Evolutionary conservation across 2,329 filamentous ascomycete species (phyloP).

Genomic region (Apiospora sp.): DNA sequence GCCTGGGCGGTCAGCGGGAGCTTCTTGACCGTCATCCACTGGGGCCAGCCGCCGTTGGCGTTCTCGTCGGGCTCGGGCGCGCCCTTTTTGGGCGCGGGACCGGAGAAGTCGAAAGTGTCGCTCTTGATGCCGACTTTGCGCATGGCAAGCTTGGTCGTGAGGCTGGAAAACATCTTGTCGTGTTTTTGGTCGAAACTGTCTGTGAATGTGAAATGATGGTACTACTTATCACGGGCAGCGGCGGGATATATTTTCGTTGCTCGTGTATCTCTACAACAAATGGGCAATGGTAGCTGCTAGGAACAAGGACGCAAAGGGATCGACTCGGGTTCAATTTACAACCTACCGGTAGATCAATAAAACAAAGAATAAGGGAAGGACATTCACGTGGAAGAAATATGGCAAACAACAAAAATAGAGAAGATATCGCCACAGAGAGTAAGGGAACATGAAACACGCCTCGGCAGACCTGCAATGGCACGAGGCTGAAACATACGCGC

Average conservation of each 20-base stretch:
- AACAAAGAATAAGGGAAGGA: not conserved
- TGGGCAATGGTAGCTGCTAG: not conserved
- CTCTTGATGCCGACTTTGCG: slow-evolving; percentile 63
- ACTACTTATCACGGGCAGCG: not conserved
- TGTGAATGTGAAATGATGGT: not conserved
- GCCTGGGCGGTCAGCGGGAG: slow-evolving; percentile 61
- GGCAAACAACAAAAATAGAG: not conserved
- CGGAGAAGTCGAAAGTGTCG: slow-evolving; percentile 55
- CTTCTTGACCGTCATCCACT: slow-evolving; percentile 59
- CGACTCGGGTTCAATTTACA: not conserved
- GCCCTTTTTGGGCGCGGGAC: slow-evolving; percentile 41
- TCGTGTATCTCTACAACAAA: not conserved
- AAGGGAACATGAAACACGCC: not conserved
- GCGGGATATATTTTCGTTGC: not conserved
- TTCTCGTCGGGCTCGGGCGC: slow-evolving; percentile 42
- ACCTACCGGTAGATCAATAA: not conserved
- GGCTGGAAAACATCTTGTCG: slow-evolving; percentile 58
- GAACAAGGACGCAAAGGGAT: not conserved
- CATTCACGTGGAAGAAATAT: not conserved
- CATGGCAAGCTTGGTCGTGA: slow-evolving; percentile 66
- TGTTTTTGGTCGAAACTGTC: not conserved
- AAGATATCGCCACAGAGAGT: not conserved
- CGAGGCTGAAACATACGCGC: slow-evolving; percentile 16
- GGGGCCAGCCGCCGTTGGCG: slow-evolving; percentile 39
- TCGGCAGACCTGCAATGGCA: slow-evolving; percentile 4